Conservation (phyloP, 176 grass and related monocot genomes). For the Poa pratensis region DNA sequence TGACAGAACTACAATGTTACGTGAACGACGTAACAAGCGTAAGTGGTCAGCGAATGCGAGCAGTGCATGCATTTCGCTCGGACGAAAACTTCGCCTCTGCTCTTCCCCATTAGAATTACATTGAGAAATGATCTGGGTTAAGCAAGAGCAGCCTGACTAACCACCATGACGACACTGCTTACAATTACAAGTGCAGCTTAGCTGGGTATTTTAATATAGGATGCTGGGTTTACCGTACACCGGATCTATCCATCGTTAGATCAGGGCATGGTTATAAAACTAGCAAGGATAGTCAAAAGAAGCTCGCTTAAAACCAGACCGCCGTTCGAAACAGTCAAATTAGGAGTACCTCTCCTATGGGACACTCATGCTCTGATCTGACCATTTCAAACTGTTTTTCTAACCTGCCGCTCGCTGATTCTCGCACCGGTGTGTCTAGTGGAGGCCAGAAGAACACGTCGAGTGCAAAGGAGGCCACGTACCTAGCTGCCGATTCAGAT, state of each 20-base stretch:
- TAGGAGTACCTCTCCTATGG: not conserved
- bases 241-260: not conserved
- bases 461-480: conserved; percentile 10
- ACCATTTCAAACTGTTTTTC: conserved; percentile 15
- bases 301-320: conserved; percentile 1
- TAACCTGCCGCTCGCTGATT: not conserved
- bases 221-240: not conserved
- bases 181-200: not conserved
- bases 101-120: not conserved
- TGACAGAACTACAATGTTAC: not conserved
- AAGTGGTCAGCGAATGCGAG: no score
- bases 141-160: not conserved
- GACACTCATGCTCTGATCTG: not conserved
- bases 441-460: conserved; percentile 2
- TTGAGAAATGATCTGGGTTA: not conserved
- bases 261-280: not conserved
- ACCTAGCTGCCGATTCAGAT: conserved; percentile 8
- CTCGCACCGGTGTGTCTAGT: not conserved
- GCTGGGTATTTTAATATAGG: no score
- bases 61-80: conserved; percentile 4
- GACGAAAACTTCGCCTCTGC: not conserved
- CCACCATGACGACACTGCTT: not conserved
- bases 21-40: no score
- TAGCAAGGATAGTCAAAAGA: not conserved
- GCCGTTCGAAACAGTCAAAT: conserved; percentile 11